Evolutionary conservation across 139 green algal species (phyloP).

Genomic region (Trebouxia sp.): DNA sequence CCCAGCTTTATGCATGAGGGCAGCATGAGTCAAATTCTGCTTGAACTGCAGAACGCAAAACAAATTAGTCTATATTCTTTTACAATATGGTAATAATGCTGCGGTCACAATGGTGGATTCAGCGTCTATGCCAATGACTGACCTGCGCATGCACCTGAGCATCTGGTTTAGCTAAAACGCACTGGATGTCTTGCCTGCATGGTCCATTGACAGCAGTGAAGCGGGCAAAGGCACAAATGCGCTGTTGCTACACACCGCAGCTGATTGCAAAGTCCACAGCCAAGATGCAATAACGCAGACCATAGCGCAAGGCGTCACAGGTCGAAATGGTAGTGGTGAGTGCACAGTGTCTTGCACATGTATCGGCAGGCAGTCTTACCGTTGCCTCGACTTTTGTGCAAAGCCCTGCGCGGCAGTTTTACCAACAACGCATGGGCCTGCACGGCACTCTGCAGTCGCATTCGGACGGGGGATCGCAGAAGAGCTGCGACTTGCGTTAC

Average conservation of each 20-base stretch:
- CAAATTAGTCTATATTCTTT: no score
- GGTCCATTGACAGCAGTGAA: background rate
- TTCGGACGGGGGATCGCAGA: no score
- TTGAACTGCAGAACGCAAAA: conserved; percentile 12
- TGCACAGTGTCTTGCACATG: background rate
- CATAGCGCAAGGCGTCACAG: background rate
- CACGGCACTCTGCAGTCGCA: no score
- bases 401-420: background rate
- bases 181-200: conserved; percentile 16
- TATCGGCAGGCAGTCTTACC: background rate
- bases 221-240: background rate
- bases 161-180: background rate
- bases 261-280: no score
- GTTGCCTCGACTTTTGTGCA: background rate
- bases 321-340: background rate
- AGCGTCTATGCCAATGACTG: no score
- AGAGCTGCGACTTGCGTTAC: background rate
- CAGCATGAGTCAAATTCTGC: conserved; percentile 2
- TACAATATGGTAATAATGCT: no score
- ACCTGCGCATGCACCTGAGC: background rate
- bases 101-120: no score
- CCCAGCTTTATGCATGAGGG: conserved; percentile 10
- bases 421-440: background rate
- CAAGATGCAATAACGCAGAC: background rate
- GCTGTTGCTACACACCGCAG: background rate